These are phyloP conservation scores for Paraglomus occultum DNA, from an alignment of 192 early-diverging fungal genomes.

Conservation along the genomic window DNA sequence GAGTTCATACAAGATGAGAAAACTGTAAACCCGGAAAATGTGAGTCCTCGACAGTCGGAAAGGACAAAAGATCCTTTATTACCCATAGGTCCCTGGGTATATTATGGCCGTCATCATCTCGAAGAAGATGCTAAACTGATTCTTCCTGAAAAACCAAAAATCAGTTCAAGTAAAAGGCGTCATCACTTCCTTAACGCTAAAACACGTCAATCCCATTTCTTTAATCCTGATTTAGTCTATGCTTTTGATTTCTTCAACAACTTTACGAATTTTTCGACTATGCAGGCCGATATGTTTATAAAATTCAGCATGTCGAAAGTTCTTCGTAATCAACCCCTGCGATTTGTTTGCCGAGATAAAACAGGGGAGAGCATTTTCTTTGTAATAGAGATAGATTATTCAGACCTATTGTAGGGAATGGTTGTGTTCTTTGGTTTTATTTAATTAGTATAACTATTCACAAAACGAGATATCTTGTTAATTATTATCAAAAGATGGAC, in stretches of 20 bases:
- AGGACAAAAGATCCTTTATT: constrained; percentile 6
- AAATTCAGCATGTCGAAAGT: constrained; percentile 34
- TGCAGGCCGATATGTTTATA: constrained; percentile 36
- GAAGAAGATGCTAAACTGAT: constrained; percentile 27
- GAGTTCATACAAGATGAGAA: neutral
- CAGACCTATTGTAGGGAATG: constrained; percentile 3
- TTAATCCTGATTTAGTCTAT: constrained; percentile 32
- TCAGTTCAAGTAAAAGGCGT: constrained; percentile 31
- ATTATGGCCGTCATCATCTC: constrained; percentile 25
- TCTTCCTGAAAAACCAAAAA: neutral
- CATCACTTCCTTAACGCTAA: constrained; percentile 23
- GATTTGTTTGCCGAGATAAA: constrained; percentile 38
- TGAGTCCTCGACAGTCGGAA: neutral
- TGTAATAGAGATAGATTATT: constrained; percentile 31
- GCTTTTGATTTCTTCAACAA: constrained; percentile 44
- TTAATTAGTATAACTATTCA: too few relatives aligned
- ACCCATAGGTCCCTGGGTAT: constrained; percentile 28
- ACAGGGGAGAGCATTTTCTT: constrained; percentile 21
- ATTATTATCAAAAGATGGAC: too few relatives aligned
- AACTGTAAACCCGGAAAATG: neutral
- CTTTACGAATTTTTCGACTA: constrained; percentile 39
- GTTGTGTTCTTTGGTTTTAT: too few relatives aligned
- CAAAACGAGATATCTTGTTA: too few relatives aligned
- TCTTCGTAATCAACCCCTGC: constrained; percentile 32
- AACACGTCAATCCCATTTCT: constrained; percentile 23